Percentiles rank a stretch among this genome's conserved stretches.
Conservation (phyloP, 805 yeast genomes). For the Candida dendrica region DNA sequence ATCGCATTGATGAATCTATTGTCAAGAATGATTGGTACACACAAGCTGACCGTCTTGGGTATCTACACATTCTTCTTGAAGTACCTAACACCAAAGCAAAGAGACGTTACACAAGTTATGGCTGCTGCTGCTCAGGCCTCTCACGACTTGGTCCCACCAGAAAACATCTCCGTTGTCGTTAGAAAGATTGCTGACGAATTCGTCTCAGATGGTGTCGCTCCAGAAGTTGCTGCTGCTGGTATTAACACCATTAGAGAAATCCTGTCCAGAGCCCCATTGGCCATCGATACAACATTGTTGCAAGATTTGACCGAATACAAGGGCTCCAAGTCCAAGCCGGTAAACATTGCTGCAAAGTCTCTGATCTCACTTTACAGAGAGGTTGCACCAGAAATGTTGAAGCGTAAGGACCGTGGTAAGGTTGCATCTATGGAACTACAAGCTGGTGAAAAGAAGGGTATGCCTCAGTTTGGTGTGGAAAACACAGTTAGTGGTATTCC, state of each 20-base stretch:
- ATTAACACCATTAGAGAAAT: conserved; percentile 92
- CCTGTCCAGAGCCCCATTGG: conserved; percentile 86
- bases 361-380: conserved; percentile 84
- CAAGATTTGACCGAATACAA: conserved; percentile 89
- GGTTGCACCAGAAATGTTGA: conserved; percentile 93
- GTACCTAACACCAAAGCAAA: conserved; percentile 89
- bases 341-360: conserved; percentile 88
- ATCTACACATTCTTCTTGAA: conserved; percentile 83
- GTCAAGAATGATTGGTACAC: conserved; percentile 89
- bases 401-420: conserved; percentile 89
- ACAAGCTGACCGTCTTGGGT: conserved; percentile 85
- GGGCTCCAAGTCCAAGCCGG: conserved; percentile 91
- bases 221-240: conserved; percentile 98
- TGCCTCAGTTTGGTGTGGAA: conserved; percentile 72
- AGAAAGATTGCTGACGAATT: conserved; percentile 95
- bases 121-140: conserved; percentile 97
- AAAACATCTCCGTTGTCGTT: conserved; percentile 68
- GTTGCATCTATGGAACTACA: conserved; percentile 77
- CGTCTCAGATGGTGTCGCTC: conserved; percentile 96
- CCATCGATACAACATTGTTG: conserved; percentile 79
- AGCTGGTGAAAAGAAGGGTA: conserved; percentile 44
- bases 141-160: conserved; percentile 97
- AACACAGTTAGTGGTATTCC: conserved; percentile 65
- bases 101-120: conserved; percentile 90
- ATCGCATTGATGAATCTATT: conserved; percentile 81